Base-by-base conservation (phyloP, 768 basidiomycete species). In the Agrocybe pediades region DNA sequence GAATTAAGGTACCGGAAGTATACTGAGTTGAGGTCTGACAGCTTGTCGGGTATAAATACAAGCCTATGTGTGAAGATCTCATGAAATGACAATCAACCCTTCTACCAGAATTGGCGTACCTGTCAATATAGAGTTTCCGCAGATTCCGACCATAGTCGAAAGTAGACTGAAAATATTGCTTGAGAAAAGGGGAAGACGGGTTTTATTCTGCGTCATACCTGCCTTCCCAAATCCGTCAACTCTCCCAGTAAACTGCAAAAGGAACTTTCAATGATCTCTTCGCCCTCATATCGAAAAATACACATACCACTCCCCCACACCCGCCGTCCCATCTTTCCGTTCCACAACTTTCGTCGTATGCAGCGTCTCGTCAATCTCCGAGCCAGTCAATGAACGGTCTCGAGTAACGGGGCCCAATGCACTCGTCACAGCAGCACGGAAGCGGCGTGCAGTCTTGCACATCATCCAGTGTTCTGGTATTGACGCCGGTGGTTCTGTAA, bases 401-500 rank as follows among this genome's bases (percentile, higher is more conserved):
- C 21, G 36, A 9, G 30, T n/a, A n/a, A n/a, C 29, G 13, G 41
- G 11, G 9, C 42, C 48, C 20, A 60, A 43, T n/a, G 63, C 53
- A 49, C 58, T 71, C 61, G 56, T 68, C 9, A 83, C 77, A 13
- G 78, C 71, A 23, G 78, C 74, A 16, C 71, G 69, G 59, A 86
- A 85, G 23, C 74, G 71, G 33, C 76, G 73, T 6, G 80, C 80
- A 0, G 74, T 76, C 50, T 76, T 79, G 64, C 87, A 88, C 76
- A 88, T 76, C 51, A 75, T 68, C 87, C 90, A 91, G 57, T 87
- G 74, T 59, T 81, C 78, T 1, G 87, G 85, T 49, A 91, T 82
- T 25, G 77, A 82, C 9, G 84, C 83, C 0, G 87, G 87, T 7
- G 85, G 73, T 3, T 74, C 77, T 6, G 77, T 68, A 68, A 91